Base-by-base conservation (phyloP, 2,329 filamentous ascomycete genomes). In the Metarhizium album region DNA sequence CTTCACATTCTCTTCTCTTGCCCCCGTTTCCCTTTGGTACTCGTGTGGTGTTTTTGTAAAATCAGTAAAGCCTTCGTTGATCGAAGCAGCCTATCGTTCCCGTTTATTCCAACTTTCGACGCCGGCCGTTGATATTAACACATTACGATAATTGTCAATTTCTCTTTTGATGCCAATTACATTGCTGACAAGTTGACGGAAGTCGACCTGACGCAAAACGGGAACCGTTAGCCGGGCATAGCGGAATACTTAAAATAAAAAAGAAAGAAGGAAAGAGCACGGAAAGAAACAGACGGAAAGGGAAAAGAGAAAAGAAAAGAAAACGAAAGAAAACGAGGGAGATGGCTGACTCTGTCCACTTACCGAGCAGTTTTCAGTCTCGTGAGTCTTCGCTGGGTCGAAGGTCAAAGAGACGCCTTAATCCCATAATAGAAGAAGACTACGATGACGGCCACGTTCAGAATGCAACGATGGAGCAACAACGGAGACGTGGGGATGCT, bases 371-470 rank as follows among this genome's bases (percentile, higher is more conserved):
- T 56, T 75, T 73, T 60, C 68, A 67, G 61, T 67, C 74, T 62
- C 69, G 67, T 56, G 74, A 74, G 55, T 70, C 74, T 69, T 73
- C 73, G 78, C 78, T 70, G 74, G 78, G 64, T 65, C 77, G 76
- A 71, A 74, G 74, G 67, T 68, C 67, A 55, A 70, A 67, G 61
- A 69, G 67, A 66, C 66, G 62, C 55, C 78, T 82, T 80, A 82
- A 82, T 80, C 78, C 79, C 55, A 82, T 82, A 79, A 78, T 81
- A 60, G 79, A 82, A 62, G 78, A 79, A 62, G 70, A 74, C 55
- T 64, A 66, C 53, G 73, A 75, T 49, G 67, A 70, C 57, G 60
- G 61, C 27, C 60, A 61, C 46, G 53, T 46, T 46, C 60, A 58
- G 42, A 54, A 55, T 16, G 49, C 47, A 45, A 51, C 45, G 27